These are phyloP conservation scores for Solanum paucissectum DNA, from an alignment of 257 asterid genomes.

Conservation along the genomic window DNA sequence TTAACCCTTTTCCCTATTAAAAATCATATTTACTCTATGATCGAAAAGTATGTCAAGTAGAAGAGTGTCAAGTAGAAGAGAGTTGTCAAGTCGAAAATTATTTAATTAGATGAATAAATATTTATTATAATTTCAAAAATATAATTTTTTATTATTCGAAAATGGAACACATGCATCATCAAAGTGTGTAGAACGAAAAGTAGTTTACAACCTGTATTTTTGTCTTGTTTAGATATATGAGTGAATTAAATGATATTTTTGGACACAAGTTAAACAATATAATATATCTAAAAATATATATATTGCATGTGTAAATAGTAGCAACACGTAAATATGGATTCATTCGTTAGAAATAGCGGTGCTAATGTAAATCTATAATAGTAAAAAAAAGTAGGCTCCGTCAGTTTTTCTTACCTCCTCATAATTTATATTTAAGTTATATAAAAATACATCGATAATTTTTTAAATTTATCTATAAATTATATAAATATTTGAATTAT, in stretches of 20 bases:
- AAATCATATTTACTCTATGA: no score
- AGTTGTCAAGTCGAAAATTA: no score
- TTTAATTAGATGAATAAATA: no score
- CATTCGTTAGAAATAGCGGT: slow-evolving; percentile 14
- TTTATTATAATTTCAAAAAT: no score
- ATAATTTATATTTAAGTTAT: no score
- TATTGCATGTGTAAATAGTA: not conserved
- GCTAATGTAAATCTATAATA: not conserved
- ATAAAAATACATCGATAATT: no score
- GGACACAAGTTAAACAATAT: not conserved
- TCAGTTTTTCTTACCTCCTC: not conserved
- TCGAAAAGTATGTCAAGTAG: no score
- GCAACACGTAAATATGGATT: not conserved
- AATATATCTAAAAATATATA: not conserved
- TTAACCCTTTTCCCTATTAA: no score
- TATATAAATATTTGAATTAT: no score
- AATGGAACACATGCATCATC: not conserved
- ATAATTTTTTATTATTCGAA: no score
- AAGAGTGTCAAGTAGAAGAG: no score
- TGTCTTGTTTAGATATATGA: not conserved
- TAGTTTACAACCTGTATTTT: not conserved
- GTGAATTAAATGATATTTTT: not conserved
- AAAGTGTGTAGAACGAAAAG: not conserved
- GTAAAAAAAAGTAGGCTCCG: not conserved
- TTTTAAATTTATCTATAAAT: no score